These are phyloP conservation scores for Psilocybe mexicana DNA, from an alignment of 1,284 basidiomycete genomes.

Conservation along the genomic window DNA sequence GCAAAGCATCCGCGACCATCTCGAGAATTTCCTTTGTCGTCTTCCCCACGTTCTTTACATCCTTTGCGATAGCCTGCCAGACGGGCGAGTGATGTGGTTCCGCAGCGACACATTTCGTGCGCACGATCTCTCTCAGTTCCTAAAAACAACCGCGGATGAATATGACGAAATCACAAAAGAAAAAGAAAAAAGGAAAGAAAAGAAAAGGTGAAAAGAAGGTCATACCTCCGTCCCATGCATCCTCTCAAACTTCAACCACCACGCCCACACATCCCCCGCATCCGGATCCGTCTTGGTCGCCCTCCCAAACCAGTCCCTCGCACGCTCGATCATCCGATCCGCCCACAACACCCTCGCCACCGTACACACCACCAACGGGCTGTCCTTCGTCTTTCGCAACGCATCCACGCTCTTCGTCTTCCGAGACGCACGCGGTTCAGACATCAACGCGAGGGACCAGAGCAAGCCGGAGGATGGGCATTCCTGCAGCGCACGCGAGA, in stretches of 20 bases:
- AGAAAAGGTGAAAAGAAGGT: constrained; percentile 2
- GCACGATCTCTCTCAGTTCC: constrained; percentile 77
- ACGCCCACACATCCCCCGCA: constrained; percentile 90
- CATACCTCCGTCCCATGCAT: constrained; percentile 76
- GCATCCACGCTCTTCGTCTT: constrained; percentile 92
- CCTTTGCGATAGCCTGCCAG: constrained; percentile 87
- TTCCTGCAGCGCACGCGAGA: constrained; percentile 89
- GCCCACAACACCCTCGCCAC: constrained; percentile 94
- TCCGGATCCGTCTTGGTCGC: constrained; percentile 71
- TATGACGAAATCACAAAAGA: too few species aligned
- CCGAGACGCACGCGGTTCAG: constrained; percentile 84
- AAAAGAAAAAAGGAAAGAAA: not conserved
- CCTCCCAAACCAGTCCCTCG: constrained; percentile 90
- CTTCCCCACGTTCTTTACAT: constrained; percentile 73
- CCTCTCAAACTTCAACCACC: constrained; percentile 95
- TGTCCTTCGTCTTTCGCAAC: constrained; percentile 86
- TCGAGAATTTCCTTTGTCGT: constrained; percentile 71
- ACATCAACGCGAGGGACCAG: constrained; percentile 91
- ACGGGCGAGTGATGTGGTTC: constrained; percentile 85
- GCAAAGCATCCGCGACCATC: constrained; percentile 64
- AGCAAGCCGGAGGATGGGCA: constrained; percentile 87
- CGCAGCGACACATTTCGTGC: constrained; percentile 65
- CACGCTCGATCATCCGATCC: constrained; percentile 93
- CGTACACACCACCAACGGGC: constrained; percentile 84
- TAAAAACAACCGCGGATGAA: too few species aligned